Evolutionary conservation across 192 early-diverging fungal species (phyloP).

Genomic region (Chytriomyces sp.): DNA sequence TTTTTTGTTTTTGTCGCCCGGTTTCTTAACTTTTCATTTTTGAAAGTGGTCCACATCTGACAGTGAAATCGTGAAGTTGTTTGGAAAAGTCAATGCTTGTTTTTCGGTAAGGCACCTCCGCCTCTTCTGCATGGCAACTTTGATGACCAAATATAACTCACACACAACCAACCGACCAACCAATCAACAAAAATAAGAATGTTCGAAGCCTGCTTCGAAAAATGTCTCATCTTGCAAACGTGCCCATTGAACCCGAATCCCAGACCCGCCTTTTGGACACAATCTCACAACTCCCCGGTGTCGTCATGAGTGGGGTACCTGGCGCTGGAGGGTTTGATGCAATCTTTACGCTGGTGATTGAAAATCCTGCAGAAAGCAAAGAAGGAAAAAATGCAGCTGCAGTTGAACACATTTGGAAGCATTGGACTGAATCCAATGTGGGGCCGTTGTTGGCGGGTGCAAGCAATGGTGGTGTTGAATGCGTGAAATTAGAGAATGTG

Average conservation of each 20-base stretch:
- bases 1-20: not conserved
- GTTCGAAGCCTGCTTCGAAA: slow-evolving; percentile 74
- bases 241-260: slow-evolving; percentile 87
- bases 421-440: slow-evolving; percentile 80
- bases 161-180: slow-evolving; percentile 13
- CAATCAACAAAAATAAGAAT: slow-evolving; percentile 7
- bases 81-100: not conserved
- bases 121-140: too few relatives aligned
- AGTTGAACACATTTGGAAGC: slow-evolving; percentile 46
- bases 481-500: slow-evolving; percentile 5
- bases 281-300: slow-evolving; percentile 78
- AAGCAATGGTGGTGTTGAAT: slow-evolving; percentile 55
- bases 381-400: not conserved
- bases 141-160: not conserved
- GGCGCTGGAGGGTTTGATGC: slow-evolving; percentile 98
- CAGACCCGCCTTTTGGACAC: slow-evolving; percentile 89
- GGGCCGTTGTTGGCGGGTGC: slow-evolving; percentile 79
- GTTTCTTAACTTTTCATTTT: not conserved
- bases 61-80: slow-evolving; percentile 12
- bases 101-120: slow-evolving; percentile 4
- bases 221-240: slow-evolving; percentile 73
- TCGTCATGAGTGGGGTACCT: slow-evolving; percentile 92
- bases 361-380: not conserved
- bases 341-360: slow-evolving; percentile 81
- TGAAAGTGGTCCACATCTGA: not conserved